Percentiles rank a stretch among this genome's conserved stretches.
These are phyloP conservation scores for Cyclostephanos invisitatus DNA, from an alignment of 108 stramenopile genomes.

Conservation along the genomic window DNA sequence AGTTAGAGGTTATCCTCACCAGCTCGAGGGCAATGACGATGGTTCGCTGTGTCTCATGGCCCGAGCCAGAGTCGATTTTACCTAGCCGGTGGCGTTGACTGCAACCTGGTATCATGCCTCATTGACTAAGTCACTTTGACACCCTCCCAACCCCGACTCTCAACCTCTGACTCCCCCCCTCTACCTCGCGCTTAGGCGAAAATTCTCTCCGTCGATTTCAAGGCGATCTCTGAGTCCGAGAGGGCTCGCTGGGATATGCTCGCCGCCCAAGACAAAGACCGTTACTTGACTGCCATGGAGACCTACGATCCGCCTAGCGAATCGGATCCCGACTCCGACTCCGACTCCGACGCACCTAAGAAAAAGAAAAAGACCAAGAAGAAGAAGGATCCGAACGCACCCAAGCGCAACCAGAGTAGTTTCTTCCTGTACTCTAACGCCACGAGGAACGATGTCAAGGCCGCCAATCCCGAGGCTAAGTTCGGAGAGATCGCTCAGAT, in stretches of 20 bases:
- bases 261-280: slow-evolving; percentile 38
- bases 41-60: no score
- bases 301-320: slow-evolving; percentile 45
- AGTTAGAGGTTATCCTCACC: background rate
- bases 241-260: slow-evolving; percentile 30
- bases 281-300: slow-evolving; percentile 31
- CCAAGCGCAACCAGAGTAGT: slow-evolving; percentile 73
- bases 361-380: slow-evolving; percentile 62
- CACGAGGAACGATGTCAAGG: slow-evolving; percentile 65
- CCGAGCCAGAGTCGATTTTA: no score
- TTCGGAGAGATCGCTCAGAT: slow-evolving; percentile 78
- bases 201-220: slow-evolving; percentile 40
- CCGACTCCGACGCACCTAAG: slow-evolving; percentile 23
- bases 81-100: background rate
- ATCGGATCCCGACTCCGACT: slow-evolving; percentile 48
- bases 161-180: slow-evolving; percentile 2
- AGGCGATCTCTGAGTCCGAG: slow-evolving; percentile 11
- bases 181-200: slow-evolving; percentile 48
- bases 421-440: slow-evolving; percentile 81
- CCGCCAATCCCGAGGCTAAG: slow-evolving; percentile 67
- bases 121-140: background rate
- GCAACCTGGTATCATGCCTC: background rate
- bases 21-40: background rate
- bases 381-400: slow-evolving; percentile 78
- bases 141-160: background rate